Evolutionary conservation across 306 rosid genomes (phyloP), one percentile per base, ranked within the genome.

Genomic region (Mucuna pruriens): DNA sequence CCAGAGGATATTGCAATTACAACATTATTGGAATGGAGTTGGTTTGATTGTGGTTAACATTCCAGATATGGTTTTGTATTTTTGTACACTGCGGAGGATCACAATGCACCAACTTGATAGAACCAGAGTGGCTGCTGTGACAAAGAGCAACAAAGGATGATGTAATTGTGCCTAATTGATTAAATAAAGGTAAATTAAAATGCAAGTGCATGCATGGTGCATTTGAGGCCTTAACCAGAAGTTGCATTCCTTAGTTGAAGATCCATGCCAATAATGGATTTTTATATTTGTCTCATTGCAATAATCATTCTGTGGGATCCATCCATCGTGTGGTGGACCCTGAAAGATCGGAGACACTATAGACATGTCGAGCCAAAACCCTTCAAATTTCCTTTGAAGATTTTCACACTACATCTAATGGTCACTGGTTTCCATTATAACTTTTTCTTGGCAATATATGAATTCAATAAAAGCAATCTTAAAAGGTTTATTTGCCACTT

Each of bases 311-410:
- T 10, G 51, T 19, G 49, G 33, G 51, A 39, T 39, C 72, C 72
- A 66, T 40, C 72, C 7, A 66, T 39, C n/a, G 42, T 39, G 19
- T 66, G 72, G 33, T 39, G 72, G 51, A 39, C n/a, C 71, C 26
- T 36, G 1, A 65, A 17, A 65, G 48, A 16, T 65, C 57, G 44
- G 13, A 66, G 29, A 13, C 4, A 34, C 0, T 42, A 44, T 3
- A 25, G 39, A 44, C 75, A 69, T 44, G 38, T 23, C 25, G 75
- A 44, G 20, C 74, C 74, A 42, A 40, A 22, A 22, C 36, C 74
- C 40, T 40, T 68, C 36, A 12, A 42, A 68, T 68, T 68, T 22
- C 74, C 54, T 58, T 25, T 65, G 8, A 65, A 66, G 33, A 20
- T 36, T 36, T n/a, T 39, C 31, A 39, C 33, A 38, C 31, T 19